Evolutionary conservation across 768 basidiomycete genomes (phyloP).

Genomic region (Tylopilus subfusipes): DNA sequence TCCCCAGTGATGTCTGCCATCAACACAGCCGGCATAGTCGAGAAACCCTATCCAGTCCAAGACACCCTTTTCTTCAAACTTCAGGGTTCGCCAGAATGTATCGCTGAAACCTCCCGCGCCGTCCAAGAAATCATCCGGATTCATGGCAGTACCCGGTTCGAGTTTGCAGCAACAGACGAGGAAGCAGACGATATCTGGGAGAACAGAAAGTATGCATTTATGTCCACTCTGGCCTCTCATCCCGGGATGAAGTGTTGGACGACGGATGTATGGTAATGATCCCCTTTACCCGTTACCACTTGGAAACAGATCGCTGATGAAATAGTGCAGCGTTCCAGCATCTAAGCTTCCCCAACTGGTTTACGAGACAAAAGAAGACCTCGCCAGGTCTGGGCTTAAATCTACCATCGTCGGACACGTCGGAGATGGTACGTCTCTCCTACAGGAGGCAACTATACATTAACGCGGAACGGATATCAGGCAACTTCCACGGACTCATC

Average conservation of each 20-base stretch:
- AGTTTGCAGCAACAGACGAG: conserved; percentile 69
- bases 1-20: conserved; percentile 71
- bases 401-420: conserved; percentile 83
- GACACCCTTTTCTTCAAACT: conserved; percentile 92
- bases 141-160: conserved; percentile 65
- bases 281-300: neutral
- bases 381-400: conserved; percentile 50
- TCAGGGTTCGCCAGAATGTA: conserved; percentile 65
- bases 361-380: conserved; percentile 75
- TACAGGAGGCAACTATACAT: neutral
- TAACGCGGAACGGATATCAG: conserved; percentile 19
- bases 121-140: conserved; percentile 61
- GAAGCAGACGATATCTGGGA: conserved; percentile 81
- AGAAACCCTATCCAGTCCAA: conserved; percentile 58
- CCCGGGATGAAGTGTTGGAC: conserved; percentile 74
- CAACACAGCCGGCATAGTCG: conserved; percentile 60
- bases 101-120: conserved; percentile 53
- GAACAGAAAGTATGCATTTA: conserved; percentile 81
- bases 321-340: conserved; percentile 55
- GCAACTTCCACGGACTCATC: conserved; percentile 48
- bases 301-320: neutral
- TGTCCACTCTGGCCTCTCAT: conserved; percentile 59
- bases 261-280: conserved; percentile 80
- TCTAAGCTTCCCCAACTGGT: conserved; percentile 67
- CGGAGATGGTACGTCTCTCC: conserved; percentile 60